Conservation (phyloP, 2,329 filamentous ascomycete species). For the Colletotrichum scovillei region DNA sequence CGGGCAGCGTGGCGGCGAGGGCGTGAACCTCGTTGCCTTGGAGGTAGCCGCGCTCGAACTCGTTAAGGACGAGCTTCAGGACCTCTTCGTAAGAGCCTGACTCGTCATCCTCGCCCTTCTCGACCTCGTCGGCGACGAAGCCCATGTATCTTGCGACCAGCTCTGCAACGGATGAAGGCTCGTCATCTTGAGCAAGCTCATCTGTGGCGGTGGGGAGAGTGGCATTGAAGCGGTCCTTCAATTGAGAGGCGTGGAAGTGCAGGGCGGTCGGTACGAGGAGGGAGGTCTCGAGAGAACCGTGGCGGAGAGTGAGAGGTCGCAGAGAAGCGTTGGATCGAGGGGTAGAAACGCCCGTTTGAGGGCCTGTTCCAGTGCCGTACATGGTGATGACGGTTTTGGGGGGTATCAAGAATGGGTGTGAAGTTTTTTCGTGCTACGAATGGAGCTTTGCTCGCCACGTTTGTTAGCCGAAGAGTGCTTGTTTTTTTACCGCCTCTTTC, state of each 20-base stretch:
- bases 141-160: slow-evolving; percentile 94
- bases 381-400: slow-evolving; percentile 63
- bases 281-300: slow-evolving; percentile 95
- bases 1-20: slow-evolving; percentile 84
- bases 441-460: slow-evolving; percentile 29
- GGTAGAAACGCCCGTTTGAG: slow-evolving; percentile 96
- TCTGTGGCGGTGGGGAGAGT: slow-evolving; percentile 92
- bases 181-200: slow-evolving; percentile 97
- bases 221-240: slow-evolving; percentile 89
- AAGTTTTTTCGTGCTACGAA: slow-evolving; percentile 30
- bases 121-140: slow-evolving; percentile 88
- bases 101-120: slow-evolving; percentile 90
- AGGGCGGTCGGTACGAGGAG: slow-evolving; percentile 95
- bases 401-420: slow-evolving; percentile 53
- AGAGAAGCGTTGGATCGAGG: slow-evolving; percentile 94
- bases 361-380: slow-evolving; percentile 86
- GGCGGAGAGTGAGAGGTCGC: slow-evolving; percentile 88
- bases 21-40: slow-evolving; percentile 97
- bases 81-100: slow-evolving; percentile 93
- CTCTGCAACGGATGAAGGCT: slow-evolving; percentile 95
- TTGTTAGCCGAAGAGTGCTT: slow-evolving; percentile 21
- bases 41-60: slow-evolving; percentile 96
- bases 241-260: slow-evolving; percentile 94
- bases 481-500: not conserved
- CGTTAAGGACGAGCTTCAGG: slow-evolving; percentile 90